These are phyloP conservation scores for Mycena belliarum DNA, from an alignment of 768 basidiomycete genomes.

Conservation along the genomic window DNA sequence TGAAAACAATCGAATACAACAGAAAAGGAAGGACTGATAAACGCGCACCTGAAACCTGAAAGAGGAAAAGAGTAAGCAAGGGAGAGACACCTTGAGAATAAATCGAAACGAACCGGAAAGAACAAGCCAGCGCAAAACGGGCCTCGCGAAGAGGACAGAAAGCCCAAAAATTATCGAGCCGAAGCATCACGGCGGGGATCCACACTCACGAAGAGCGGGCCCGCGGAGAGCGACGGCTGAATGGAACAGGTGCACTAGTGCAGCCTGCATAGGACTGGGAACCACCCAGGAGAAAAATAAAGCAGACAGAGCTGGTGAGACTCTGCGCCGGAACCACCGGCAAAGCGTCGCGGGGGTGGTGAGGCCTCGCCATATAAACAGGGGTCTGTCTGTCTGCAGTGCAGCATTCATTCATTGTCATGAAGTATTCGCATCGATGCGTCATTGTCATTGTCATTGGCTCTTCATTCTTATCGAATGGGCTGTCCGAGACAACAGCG, in stretches of 20 bases:
- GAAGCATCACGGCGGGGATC: not conserved
- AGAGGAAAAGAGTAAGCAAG: not conserved
- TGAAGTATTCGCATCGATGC: not conserved
- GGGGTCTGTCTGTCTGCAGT: not conserved
- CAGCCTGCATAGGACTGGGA: not conserved
- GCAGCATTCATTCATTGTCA: not conserved
- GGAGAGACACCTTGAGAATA: not conserved
- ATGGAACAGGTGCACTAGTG: not conserved
- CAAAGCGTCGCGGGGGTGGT: slow-evolving; percentile 4
- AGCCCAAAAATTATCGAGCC: slow-evolving; percentile 10
- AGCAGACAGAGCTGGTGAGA: slow-evolving; percentile 9
- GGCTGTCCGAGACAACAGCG: slow-evolving; percentile 4
- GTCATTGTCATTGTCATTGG: not conserved
- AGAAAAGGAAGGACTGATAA: too few species aligned
- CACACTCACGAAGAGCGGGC: not conserved
- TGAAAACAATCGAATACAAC: too few species aligned
- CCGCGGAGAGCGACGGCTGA: not conserved
- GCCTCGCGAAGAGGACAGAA: slow-evolving; percentile 10
- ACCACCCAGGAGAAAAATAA: slow-evolving; percentile 12
- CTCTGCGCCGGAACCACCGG: slow-evolving; percentile 13
- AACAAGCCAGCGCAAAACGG: not conserved
- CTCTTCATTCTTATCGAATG: not conserved
- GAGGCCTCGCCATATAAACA: not conserved
- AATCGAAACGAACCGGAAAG: not conserved
- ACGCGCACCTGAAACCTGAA: not conserved